Base-by-base conservation (phyloP, 2,329 filamentous ascomycete genomes). In the Calonectria hongkongensis region DNA sequence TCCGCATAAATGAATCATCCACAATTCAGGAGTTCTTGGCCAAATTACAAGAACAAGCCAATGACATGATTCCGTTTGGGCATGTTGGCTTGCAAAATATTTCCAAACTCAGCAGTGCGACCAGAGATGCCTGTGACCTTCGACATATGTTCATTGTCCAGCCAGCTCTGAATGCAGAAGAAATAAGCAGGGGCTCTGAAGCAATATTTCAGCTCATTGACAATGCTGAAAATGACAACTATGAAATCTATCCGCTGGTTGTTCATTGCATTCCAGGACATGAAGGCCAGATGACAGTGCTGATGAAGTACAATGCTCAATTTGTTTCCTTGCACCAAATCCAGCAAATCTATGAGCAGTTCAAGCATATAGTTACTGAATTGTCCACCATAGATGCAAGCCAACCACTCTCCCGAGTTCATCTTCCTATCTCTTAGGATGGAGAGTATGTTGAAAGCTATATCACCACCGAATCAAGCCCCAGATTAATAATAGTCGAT, bases 181-280 rank as follows among this genome's bases (percentile, higher is more conserved):
- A 60, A 27, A 27, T 30, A 21, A 43, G 63, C n/a, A 25, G 28
- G 51, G 54, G 25, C 43, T 66, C 63, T 27, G 48, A 43, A n/a
- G 33, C 63, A 2, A 21, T 51, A 13, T 78, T 76, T 18, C 45
- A 51, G 15, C 43, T 79, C 2, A 0, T 27, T 0, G 70, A 78
- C 2, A 66, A 79, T 0, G 21, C 21, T 25, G 45, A 48, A 36
- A 51, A 54, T 39, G 30, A 54, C 10, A 66, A 66, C 47, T 66
- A 66, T 13, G 63, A 66, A 25, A 66, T 50, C 39, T 66, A 66
- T 39, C 63, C 63, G 18, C 63, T 66, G 2, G 47, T 66, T 21
- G 39, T 68, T 4, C 54, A 47, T 12, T 68, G 66, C 45, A 41
- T 54, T 51, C 41, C 43, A 50, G 39, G 54, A 30, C 15, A 58